phyloP scores from a whole-genome alignment of 805 yeast genomes.

The Nakazawaea laoshanensis region DNA sequence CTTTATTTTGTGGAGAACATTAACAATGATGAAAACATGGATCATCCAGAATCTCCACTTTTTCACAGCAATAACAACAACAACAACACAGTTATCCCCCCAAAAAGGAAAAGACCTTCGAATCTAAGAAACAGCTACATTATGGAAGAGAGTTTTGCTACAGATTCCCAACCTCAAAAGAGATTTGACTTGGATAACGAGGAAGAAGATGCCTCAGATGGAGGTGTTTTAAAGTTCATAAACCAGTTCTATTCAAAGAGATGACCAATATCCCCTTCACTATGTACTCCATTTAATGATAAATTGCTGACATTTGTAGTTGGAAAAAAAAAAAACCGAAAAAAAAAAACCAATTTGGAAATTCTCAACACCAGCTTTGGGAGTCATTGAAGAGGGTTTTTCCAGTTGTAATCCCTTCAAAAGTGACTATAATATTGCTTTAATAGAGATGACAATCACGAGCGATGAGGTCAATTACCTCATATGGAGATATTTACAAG shows the following conservation, averaged over 20 bases:
- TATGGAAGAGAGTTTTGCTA: constrained; percentile 36
- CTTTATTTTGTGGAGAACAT: constrained; percentile 63
- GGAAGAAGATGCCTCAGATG: constrained; percentile 21
- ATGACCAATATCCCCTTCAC: too few relatives aligned
- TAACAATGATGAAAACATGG: constrained; percentile 10
- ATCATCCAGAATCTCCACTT: constrained; percentile 11
- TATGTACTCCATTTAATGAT: too few relatives aligned
- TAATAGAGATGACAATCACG: constrained; percentile 68
- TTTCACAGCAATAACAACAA: constrained; percentile 12
- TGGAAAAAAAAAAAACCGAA: too few relatives aligned
- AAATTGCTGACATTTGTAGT: too few relatives aligned
- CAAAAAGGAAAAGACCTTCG: constrained; percentile 17
- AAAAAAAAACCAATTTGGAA: too few relatives aligned
- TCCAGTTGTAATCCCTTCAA: too few relatives aligned
- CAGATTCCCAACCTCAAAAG: constrained; percentile 20
- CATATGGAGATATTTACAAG: constrained; percentile 89
- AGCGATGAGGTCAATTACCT: constrained; percentile 83
- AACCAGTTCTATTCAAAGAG: constrained; percentile 60
- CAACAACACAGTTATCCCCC: constrained; percentile 15
- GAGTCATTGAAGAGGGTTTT: too few relatives aligned
- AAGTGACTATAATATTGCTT: too few relatives aligned
- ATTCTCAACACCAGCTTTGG: too few relatives aligned
- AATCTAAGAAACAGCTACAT: constrained; percentile 21
- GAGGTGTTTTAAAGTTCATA: constrained; percentile 71
- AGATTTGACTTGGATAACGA: constrained; percentile 26